Conservation (phyloP, 257 asterid species). For the Solanum stenotomum region DNA sequence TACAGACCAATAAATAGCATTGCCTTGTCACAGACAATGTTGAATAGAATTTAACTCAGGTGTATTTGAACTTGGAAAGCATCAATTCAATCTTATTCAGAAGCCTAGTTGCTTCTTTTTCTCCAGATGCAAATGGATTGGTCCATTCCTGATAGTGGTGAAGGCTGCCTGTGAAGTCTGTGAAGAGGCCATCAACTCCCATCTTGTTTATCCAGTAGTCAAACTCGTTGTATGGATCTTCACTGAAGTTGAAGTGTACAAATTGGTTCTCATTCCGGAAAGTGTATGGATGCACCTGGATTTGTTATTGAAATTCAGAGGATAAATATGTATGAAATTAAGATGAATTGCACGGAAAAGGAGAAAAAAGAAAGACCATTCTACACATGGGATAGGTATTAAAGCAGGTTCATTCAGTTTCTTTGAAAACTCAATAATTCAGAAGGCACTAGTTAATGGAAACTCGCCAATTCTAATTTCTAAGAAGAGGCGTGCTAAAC, state of each 20-base stretch:
- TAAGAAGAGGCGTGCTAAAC: background rate
- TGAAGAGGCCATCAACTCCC: constrained; percentile 87
- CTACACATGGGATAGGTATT: background rate
- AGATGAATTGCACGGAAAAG: background rate
- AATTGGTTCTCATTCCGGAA: constrained; percentile 67
- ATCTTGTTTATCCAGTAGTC: constrained; percentile 69
- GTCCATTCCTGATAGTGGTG: constrained; percentile 85
- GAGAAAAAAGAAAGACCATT: background rate
- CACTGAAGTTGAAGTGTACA: constrained; percentile 83
- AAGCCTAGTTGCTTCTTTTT: constrained; percentile 38
- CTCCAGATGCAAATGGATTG: constrained; percentile 34
- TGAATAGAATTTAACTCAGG: background rate
- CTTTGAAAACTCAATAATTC: background rate
- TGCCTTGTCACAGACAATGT: background rate
- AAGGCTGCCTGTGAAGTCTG: constrained; percentile 89
- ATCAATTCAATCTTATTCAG: constrained; percentile 44
- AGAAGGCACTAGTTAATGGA: background rate
- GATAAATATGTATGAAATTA: background rate
- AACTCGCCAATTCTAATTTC: background rate
- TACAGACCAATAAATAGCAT: background rate
- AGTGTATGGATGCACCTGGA: constrained; percentile 93
- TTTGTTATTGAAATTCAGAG: background rate
- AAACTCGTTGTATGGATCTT: constrained; percentile 77
- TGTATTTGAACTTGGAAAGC: constrained; percentile 44
- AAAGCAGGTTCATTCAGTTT: background rate